Conservation (phyloP, 331 rosid genomes). For the Pyracantha coccinea region DNA sequence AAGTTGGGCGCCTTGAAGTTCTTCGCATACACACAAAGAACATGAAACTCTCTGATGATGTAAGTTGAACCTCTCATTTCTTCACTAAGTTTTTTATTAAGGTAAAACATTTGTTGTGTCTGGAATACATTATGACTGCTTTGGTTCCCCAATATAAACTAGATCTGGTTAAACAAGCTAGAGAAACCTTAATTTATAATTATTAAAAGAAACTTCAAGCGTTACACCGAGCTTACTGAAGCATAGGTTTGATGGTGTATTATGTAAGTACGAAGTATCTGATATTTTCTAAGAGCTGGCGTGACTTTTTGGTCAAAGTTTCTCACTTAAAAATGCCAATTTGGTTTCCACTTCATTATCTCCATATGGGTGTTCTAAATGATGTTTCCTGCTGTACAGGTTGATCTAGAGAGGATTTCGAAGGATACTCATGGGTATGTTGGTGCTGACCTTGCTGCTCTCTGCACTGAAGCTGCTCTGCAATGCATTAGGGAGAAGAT, state of each 20-base stretch:
- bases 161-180: neutral
- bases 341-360: neutral
- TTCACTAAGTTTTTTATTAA: neutral
- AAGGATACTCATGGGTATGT: slow-evolving; percentile 61
- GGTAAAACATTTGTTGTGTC: neutral
- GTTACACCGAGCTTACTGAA: neutral
- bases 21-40: slow-evolving; percentile 68
- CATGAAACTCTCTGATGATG: slow-evolving; percentile 75
- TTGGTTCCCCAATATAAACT: neutral
- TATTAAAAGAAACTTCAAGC: neutral
- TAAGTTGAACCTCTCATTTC: slow-evolving; percentile 26
- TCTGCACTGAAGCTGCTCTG: slow-evolving; percentile 56
- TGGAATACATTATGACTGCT: neutral
- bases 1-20: slow-evolving; percentile 69
- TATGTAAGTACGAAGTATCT: neutral
- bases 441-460: slow-evolving; percentile 69
- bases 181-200: neutral
- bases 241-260: neutral
- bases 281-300: neutral
- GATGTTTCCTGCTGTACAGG: slow-evolving; percentile 22
- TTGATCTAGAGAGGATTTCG: slow-evolving; percentile 57
- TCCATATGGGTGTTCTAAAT: neutral
- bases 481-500: slow-evolving; percentile 62
- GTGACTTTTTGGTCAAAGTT: neutral
- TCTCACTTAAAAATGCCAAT: neutral